Percentiles rank a stretch among this genome's conserved stretches.
These are phyloP conservation scores for Clonostachys rhizophaga DNA, from an alignment of 2,329 filamentous ascomycete genomes.

Conservation along the genomic window DNA sequence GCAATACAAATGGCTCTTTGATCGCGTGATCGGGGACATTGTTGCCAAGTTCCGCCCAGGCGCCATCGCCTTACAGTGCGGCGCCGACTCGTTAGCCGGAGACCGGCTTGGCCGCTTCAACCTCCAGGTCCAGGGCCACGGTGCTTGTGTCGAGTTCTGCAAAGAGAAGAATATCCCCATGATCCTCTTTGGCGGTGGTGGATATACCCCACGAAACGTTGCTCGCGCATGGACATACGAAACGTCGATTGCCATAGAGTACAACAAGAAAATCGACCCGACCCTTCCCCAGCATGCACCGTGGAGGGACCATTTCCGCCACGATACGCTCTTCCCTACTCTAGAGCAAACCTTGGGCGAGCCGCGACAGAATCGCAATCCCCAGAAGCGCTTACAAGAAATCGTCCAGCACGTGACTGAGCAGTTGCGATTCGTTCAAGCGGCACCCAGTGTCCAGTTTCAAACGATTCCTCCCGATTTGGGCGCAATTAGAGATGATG, in stretches of 20 bases:
- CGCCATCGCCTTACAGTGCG: conserved; percentile 92
- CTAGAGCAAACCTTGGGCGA: conserved; percentile 69
- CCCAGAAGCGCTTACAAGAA: conserved; percentile 67
- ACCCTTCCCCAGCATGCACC: conserved; percentile 76
- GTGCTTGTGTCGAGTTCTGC: conserved; percentile 83
- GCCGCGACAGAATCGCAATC: conserved; percentile 71
- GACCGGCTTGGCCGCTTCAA: conserved; percentile 95
- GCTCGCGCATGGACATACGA: conserved; percentile 96
- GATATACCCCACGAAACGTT: conserved; percentile 95
- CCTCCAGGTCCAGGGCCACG: conserved; percentile 91
- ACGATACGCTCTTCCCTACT: conserved; percentile 82
- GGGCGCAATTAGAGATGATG: conserved; percentile 60
- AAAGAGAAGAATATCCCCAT: conserved; percentile 78
- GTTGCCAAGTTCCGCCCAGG: conserved; percentile 81
- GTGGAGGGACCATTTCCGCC: conserved; percentile 83
- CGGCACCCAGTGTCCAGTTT: conserved; percentile 84
- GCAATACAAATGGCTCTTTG: conserved; percentile 83
- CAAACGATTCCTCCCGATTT: conserved; percentile 76
- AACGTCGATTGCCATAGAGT: conserved; percentile 82
- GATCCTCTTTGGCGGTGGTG: conserved; percentile 88
- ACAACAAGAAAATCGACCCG: conserved; percentile 63
- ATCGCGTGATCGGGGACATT: conserved; percentile 71
- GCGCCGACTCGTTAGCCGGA: conserved; percentile 89
- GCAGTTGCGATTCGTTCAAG: conserved; percentile 80
- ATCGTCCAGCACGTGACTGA: conserved; percentile 77